Evolutionary conservation across 2,329 filamentous ascomycete genomes (phyloP), one percentile per base, ranked within the genome.

Genomic region (Cercospora nicotianae): DNA sequence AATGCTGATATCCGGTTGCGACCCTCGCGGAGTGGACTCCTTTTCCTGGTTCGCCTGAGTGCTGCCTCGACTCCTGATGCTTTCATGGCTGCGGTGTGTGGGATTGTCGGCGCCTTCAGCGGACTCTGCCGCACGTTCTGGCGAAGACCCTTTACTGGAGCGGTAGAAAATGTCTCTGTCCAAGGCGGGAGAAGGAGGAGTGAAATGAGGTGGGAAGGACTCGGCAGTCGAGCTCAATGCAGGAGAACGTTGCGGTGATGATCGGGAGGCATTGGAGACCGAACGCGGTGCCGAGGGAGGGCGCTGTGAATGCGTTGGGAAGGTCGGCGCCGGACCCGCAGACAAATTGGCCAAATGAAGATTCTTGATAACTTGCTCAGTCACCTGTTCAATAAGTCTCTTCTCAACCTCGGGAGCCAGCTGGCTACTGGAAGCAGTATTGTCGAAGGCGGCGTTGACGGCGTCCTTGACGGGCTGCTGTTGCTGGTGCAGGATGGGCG

Each of bases 391-490:
- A 1, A 85, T 88, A 71, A 90, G 87, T 69, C 87, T 85, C 59
- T 86, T 84, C 61, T 90, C 83, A 23, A 90, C 80, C 7, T 87
- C 85, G 2, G 87, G 87, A 62, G 88, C 85, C 12, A 90, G 79
- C 45, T 83, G 82, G 67, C 80, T 81, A 18, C 81, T 78, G 8
- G 82, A 78, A 48, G 84, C 81, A 10, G 83, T 81, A 62, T 83
- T 82, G 72, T 85, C 80, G 68, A 87, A 86, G 9, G 86, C 86
- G 69, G 83, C 83, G 72, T 81, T 84, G 71, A 88, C 84, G 36
- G 86, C 87, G 72, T 87, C 85, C 72, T 85, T 84, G 71, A 88
- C 83, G 12, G 83, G 83, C 67, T 82, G 81, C 55, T 70, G 73
- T 26, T 70, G 73, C 61, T 75, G 73, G 13, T 74, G 72, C 18